Percentiles rank a stretch among this genome's conserved stretches.
Evolutionary conservation across 768 basidiomycete species (phyloP).

Genomic region (Mycena metata): DNA sequence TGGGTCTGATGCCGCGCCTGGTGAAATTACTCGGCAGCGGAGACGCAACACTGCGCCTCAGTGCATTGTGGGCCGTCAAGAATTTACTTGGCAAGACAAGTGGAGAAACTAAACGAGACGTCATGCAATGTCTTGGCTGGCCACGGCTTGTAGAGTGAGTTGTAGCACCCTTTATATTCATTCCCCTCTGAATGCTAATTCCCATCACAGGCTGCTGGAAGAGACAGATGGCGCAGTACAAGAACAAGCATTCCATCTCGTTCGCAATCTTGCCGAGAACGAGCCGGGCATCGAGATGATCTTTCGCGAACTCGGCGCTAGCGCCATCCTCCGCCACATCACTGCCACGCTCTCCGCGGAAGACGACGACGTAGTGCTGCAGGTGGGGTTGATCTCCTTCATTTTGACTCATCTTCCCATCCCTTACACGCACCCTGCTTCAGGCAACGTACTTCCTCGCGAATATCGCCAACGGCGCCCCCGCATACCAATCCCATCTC

Average conservation of each 20-base stretch:
- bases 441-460: slow-evolving; percentile 72
- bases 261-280: slow-evolving; percentile 77
- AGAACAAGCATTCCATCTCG: slow-evolving; percentile 79
- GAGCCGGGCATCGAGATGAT: slow-evolving; percentile 75
- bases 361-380: slow-evolving; percentile 67
- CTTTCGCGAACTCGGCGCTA: slow-evolving; percentile 65
- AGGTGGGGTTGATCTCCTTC: slow-evolving; percentile 49
- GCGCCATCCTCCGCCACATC: slow-evolving; percentile 60
- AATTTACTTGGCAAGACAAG: slow-evolving; percentile 80
- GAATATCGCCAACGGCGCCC: slow-evolving; percentile 75
- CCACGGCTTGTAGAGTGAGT: slow-evolving; percentile 66
- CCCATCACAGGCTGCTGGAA: slow-evolving; percentile 55
- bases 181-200: neutral
- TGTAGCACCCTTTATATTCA: neutral
- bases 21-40: slow-evolving; percentile 66
- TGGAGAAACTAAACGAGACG: slow-evolving; percentile 69
- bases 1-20: slow-evolving; percentile 76
- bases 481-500: slow-evolving; percentile 59
- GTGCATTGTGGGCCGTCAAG: slow-evolving; percentile 89
- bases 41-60: slow-evolving; percentile 72
- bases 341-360: slow-evolving; percentile 63
- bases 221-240: slow-evolving; percentile 69
- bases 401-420: neutral
- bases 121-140: slow-evolving; percentile 84
- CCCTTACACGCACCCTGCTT: slow-evolving; percentile 12